phyloP scores from a whole-genome alignment of 2,329 filamentous ascomycete genomes.

The Pseudocercospora eumusae region DNA sequence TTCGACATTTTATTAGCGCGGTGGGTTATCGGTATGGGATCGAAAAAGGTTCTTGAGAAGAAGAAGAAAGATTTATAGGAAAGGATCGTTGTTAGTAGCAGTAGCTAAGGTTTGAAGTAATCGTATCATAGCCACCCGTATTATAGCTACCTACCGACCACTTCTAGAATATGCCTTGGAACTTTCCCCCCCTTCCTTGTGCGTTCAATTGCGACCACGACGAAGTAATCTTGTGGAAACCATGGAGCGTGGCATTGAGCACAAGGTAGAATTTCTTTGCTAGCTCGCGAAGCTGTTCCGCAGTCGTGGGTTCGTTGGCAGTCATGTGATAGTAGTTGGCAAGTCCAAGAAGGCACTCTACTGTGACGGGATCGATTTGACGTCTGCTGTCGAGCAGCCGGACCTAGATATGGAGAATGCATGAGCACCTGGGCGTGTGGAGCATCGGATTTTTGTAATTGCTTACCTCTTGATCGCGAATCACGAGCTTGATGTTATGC shows the following conservation, averaged over 20 bases:
- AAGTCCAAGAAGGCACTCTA: not conserved
- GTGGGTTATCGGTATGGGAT: too few relatives aligned
- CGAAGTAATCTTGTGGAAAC: constrained; percentile 14
- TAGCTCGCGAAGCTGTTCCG: constrained; percentile 19
- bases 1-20: not conserved
- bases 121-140: not conserved
- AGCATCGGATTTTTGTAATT: not conserved
- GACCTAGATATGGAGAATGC: not conserved
- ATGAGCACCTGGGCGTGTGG: not conserved
- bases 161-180: not conserved
- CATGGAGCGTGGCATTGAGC: constrained; percentile 17
- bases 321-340: not conserved
- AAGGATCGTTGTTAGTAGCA: too few relatives aligned
- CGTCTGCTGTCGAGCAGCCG: not conserved
- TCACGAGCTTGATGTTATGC: not conserved
- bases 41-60: too few relatives aligned
- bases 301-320: constrained; percentile 12
- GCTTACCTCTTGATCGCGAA: not conserved
- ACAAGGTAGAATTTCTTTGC: constrained; percentile 24
- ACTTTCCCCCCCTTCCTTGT: not conserved
- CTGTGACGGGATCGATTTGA: not conserved
- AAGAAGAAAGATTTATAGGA: too few relatives aligned
- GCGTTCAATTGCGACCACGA: not conserved
- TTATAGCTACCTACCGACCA: too few relatives aligned
- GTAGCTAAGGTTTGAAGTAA: too few relatives aligned